Evolutionary conservation across 163 green algal species (phyloP).

Genomic region (Botryococcus braunii): DNA sequence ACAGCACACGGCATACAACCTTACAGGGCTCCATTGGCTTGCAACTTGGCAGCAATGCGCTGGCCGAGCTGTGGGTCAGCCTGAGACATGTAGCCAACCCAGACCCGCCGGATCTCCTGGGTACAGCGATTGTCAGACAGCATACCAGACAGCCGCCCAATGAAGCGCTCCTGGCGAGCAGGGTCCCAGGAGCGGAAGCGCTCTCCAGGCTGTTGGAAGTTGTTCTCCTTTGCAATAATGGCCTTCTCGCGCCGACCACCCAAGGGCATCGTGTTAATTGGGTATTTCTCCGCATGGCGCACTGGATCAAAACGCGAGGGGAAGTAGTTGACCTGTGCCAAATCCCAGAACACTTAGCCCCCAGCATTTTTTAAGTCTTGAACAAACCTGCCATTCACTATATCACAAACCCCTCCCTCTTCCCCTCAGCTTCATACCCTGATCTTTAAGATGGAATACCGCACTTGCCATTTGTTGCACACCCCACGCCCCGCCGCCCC

Average conservation of each 20-base stretch:
- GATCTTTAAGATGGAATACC: too few species aligned
- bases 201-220: conserved; percentile 64
- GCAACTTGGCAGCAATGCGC: conserved; percentile 63
- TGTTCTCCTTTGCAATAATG: conserved; percentile 73
- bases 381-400: too few species aligned
- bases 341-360: neutral
- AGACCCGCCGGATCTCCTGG: conserved; percentile 81
- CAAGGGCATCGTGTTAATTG: conserved; percentile 41
- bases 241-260: conserved; percentile 61
- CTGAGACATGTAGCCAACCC: conserved; percentile 90
- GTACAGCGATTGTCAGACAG: conserved; percentile 59
- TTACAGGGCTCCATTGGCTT: conserved; percentile 42
- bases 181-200: conserved; percentile 69
- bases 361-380: too few species aligned
- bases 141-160: conserved; percentile 61
- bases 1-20: too few species aligned
- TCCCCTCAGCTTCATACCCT: too few species aligned
- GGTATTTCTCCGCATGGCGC: conserved; percentile 67
- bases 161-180: conserved; percentile 71
- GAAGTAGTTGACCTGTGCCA: conserved; percentile 91
- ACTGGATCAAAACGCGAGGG: conserved; percentile 79
- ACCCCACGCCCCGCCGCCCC: too few species aligned
- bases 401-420: too few species aligned
- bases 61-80: conserved; percentile 64
- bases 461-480: too few species aligned